These are phyloP conservation scores for Suhomyces bribrorum DNA, from an alignment of 1,139 yeast genomes.

Conservation along the genomic window DNA sequence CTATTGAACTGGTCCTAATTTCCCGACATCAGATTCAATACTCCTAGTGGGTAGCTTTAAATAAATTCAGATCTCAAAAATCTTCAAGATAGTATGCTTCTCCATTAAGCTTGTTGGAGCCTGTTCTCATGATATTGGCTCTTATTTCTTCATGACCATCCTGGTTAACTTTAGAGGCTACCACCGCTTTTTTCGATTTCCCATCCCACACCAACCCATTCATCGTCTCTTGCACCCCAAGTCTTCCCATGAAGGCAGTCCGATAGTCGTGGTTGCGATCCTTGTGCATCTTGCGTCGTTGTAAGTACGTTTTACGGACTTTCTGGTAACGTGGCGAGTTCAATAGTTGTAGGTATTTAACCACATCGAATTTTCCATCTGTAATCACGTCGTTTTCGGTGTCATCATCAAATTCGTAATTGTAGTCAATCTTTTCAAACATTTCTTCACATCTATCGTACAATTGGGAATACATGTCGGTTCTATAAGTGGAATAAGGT, in stretches of 20 bases:
- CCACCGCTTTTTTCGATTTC: background rate
- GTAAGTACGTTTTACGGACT: conserved; percentile 6
- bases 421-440: conserved; percentile 23
- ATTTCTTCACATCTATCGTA: conserved; percentile 25
- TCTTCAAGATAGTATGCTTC: conserved; percentile 12
- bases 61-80: conserved; percentile 2
- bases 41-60: background rate
- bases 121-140: conserved; percentile 8
- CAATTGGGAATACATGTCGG: conserved; percentile 15
- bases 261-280: conserved; percentile 7
- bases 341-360: conserved; percentile 16
- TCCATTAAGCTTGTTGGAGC: conserved; percentile 12
- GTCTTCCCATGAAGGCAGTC: conserved; percentile 11
- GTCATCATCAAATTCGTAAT: conserved; percentile 25
- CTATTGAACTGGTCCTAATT: conserved; percentile 3
- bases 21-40: background rate
- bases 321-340: background rate
- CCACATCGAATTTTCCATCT: conserved; percentile 18
- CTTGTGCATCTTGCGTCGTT: conserved; percentile 4
- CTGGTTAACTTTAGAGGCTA: background rate
- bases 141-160: conserved; percentile 4
- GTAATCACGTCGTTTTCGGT: conserved; percentile 5
- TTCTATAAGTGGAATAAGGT: conserved; percentile 15
- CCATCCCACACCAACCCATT: conserved; percentile 13
- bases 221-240: conserved; percentile 11